Percentiles rank a stretch among this genome's conserved stretches.
These are phyloP conservation scores for Groenewaldozyma tartarivorans DNA, from an alignment of 805 yeast genomes.

Conservation along the genomic window DNA sequence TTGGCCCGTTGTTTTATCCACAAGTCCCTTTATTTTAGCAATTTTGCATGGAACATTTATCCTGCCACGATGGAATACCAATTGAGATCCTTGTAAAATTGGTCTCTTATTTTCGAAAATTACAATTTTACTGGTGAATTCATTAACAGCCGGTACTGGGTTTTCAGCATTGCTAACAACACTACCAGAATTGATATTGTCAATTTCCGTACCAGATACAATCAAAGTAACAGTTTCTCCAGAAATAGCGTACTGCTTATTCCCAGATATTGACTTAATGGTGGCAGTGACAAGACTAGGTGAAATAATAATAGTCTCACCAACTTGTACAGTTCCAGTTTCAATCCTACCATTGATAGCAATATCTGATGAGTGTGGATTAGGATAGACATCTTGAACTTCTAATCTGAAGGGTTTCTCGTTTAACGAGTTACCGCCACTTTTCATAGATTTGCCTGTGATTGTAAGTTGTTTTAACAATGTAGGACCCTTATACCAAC, in stretches of 20 bases:
- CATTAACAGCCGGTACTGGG: conserved; percentile 38
- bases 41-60: conserved; percentile 63
- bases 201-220: conserved; percentile 28
- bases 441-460: conserved; percentile 13
- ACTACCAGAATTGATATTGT: conserved; percentile 56
- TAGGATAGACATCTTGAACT: conserved; percentile 51
- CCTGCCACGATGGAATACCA: conserved; percentile 69
- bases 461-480: conserved; percentile 18
- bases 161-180: conserved; percentile 43
- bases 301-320: conserved; percentile 49
- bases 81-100: conserved; percentile 66
- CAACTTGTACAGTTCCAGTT: conserved; percentile 60
- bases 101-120: conserved; percentile 67
- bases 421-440: conserved; percentile 25
- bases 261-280: conserved; percentile 15
- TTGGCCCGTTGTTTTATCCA: conserved; percentile 25
- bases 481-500: conserved; percentile 43
- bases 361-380: conserved; percentile 40
- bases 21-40: conserved; percentile 32
- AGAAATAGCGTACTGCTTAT: conserved; percentile 33
- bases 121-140: conserved; percentile 45
- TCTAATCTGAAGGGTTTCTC: conserved; percentile 42
- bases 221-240: conserved; percentile 48
- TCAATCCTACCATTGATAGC: conserved; percentile 55
- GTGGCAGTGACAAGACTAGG: conserved; percentile 35